Percentiles rank a stretch among this genome's conserved stretches.
These are phyloP conservation scores for Trypanosoma rangeli DNA, from an alignment of 208 protist species.

Conservation along the genomic window DNA sequence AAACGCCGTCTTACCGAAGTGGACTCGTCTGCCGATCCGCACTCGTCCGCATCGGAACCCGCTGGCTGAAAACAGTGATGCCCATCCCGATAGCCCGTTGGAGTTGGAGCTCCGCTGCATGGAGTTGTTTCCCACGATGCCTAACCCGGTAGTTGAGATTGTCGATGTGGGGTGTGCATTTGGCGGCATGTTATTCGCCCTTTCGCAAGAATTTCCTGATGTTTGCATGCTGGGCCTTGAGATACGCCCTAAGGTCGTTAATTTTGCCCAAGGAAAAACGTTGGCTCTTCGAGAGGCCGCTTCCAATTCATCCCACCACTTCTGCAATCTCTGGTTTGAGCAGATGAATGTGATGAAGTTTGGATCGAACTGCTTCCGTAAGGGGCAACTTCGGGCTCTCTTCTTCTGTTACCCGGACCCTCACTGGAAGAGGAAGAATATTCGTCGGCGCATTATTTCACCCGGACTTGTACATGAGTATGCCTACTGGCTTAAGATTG, in stretches of 20 bases:
- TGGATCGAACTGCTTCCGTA: slow-evolving; percentile 96
- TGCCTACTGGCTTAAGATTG: slow-evolving; percentile 93
- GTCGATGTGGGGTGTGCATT: slow-evolving; percentile 98
- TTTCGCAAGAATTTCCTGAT: slow-evolving; percentile 92
- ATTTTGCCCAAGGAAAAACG: slow-evolving; percentile 90
- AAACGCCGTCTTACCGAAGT: slow-evolving; percentile 48
- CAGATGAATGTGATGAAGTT: slow-evolving; percentile 98
- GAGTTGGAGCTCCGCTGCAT: slow-evolving; percentile 49
- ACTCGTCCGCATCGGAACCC: slow-evolving; percentile 93
- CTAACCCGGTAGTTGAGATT: slow-evolving; percentile 69
- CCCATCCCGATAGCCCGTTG: slow-evolving; percentile 74
- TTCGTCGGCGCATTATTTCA: slow-evolving; percentile 96
- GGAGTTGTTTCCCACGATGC: slow-evolving; percentile 40
- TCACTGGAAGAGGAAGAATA: slow-evolving; percentile 98
- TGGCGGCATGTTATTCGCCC: slow-evolving; percentile 93
- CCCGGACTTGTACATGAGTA: slow-evolving; percentile 96
- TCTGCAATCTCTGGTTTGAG: slow-evolving; percentile 95
- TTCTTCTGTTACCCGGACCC: slow-evolving; percentile 99
- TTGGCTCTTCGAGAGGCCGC: slow-evolving; percentile 38
- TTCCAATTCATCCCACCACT: slow-evolving; percentile 50
- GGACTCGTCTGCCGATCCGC: slow-evolving; percentile 87
- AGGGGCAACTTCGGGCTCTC: slow-evolving; percentile 94
- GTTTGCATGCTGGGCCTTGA: slow-evolving; percentile 96
- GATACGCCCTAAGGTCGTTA: slow-evolving; percentile 94
- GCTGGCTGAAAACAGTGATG: slow-evolving; percentile 89